Conservation (phyloP, 805 yeast species). For the Schwanniomyces polymorphus region DNA sequence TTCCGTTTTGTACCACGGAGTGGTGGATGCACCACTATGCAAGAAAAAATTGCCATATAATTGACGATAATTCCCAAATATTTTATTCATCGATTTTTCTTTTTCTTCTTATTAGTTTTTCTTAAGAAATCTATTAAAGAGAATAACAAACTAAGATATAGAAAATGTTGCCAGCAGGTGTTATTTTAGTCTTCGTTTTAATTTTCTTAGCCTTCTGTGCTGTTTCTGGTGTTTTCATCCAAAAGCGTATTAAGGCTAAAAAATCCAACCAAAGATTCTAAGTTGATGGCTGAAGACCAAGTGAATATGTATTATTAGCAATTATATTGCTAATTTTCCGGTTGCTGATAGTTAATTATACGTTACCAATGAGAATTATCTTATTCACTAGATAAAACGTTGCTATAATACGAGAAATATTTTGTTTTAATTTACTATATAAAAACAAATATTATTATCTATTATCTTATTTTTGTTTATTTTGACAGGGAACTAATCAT, state of each 20-base stretch:
- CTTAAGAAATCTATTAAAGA: conserved; percentile 8
- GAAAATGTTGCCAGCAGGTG: conserved; percentile 70
- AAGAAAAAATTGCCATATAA: conserved; percentile 3
- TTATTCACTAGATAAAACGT: background rate
- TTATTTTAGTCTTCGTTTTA: conserved; percentile 65
- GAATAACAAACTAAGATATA: conserved; percentile 13
- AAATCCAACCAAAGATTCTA: conserved; percentile 44
- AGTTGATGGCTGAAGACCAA: conserved; percentile 4
- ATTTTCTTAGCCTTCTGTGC: conserved; percentile 48
- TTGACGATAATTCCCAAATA: background rate
- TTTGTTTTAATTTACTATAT: conserved; percentile 5
- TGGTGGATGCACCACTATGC: background rate
- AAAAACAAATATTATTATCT: conserved; percentile 12
- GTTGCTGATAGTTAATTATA: no score
- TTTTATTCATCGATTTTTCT: background rate
- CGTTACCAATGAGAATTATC: no score
- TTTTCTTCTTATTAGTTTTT: conserved; percentile 5
- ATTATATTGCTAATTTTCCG: background rate
- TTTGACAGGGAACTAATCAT: conserved; percentile 4
- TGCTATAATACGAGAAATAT: conserved; percentile 10
- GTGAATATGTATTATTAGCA: background rate
- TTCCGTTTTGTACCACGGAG: background rate
- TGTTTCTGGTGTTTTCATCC: conserved; percentile 34
- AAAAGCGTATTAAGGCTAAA: conserved; percentile 42
- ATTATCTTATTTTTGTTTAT: conserved; percentile 8